Evolutionary conservation across 257 asterid species (phyloP), one percentile per base, ranked within the genome.

Genomic region (Misopates orontium): DNA sequence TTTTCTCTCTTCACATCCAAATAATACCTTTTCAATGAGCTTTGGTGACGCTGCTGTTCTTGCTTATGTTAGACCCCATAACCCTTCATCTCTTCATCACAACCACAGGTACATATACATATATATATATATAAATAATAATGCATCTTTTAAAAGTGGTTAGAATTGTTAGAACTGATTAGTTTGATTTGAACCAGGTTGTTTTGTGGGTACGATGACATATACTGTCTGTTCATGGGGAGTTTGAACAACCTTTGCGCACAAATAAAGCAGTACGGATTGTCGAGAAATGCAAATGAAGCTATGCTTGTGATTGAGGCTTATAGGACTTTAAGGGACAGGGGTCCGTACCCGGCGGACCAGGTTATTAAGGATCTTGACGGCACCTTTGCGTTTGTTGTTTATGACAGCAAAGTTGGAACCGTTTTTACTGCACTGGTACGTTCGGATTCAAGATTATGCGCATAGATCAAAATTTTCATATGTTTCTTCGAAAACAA

Each of bases 271-370:
- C 91, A 84, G 52, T 91, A 88, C 56, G 95, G 98, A 14, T 60
- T 88, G 20, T 66, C 95, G 8, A 84, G 83, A 69, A 75, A 66
- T 40, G 64, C 88, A 12, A 79, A 91, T n/a, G 98, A 91, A 73
- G 98, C 95, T 20, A 83, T 86, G 94, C 73, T 88, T 4, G 90
- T 84, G 41, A 86, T 88, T 23, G 94, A 91, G 60, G 98, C 95
- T 0, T 91, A 91, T 17, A 54, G 90, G 58, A 88, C 98, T 0
- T 85, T 91, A 10, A 66, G 98, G 11, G 98, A 91, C 78, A 75
- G 97, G 0, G 94, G 91, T 3, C 97, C 97, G 0, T 88, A 88
- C 52, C 98, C 98, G n/a, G 94, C 95, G 1, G 94, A 88, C 44
- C 98, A 86, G 50, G 94, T 91, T 23, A 74, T 91, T 12, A 86